Conservation (phyloP, 2,329 filamentous ascomycete species). For the Phaeoacremonium minimum region DNA sequence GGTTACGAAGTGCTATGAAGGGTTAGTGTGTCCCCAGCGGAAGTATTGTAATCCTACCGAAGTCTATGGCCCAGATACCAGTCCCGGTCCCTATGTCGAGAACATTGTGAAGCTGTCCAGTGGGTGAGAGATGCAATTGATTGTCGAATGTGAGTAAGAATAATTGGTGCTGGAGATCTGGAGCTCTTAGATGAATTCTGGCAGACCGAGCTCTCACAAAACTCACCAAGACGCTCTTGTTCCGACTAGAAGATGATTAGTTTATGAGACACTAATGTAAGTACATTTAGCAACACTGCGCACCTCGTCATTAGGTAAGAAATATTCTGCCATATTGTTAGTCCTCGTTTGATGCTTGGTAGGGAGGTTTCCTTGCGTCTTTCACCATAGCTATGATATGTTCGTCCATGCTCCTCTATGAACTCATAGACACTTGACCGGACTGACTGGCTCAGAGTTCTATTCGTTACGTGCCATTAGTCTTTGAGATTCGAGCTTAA, state of each 20-base stretch:
- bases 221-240: no score
- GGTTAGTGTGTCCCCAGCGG: no score
- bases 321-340: no score
- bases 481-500: no score
- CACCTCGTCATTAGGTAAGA: conserved; percentile 24
- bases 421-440: conserved; percentile 19
- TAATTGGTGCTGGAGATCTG: conserved; percentile 31
- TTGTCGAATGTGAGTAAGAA: conserved; percentile 33
- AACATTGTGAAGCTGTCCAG: conserved; percentile 16
- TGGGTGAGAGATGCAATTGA: conserved; percentile 37
- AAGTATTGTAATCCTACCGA: not conserved
- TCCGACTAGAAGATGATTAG: no score
- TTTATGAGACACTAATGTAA: no score
- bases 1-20: not conserved
- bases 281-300: no score
- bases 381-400: conserved; percentile 23
- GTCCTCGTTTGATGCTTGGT: no score
- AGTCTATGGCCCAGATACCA: conserved; percentile 5
- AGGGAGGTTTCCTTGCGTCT: conserved; percentile 17
- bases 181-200: not conserved
- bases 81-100: conserved; percentile 10
- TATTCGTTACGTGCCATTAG: no score
- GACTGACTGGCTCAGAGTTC: no score
- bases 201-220: not conserved
- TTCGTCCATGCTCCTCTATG: conserved; percentile 21